Conservation (phyloP, 73 alveolate species). For the Effrenium voratum region DNA sequence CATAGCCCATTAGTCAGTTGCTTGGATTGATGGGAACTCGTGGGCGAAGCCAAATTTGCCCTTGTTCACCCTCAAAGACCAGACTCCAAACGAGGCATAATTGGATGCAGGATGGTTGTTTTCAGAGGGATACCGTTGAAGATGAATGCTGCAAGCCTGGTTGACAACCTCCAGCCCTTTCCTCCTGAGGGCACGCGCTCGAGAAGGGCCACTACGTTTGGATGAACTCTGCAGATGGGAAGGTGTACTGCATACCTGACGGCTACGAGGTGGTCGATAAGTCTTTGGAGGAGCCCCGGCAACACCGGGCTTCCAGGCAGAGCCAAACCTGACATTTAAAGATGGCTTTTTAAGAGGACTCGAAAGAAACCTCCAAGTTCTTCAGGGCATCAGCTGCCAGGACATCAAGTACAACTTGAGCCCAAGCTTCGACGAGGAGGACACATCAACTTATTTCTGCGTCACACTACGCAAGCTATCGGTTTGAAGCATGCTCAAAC, state of each 20-base stretch:
- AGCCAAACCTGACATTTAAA: background rate
- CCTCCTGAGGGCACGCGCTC: conserved; percentile 97
- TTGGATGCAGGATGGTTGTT: too few species aligned
- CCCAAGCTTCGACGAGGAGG: conserved; percentile 97
- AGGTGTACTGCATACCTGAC: conserved; percentile 98
- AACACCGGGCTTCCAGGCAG: background rate
- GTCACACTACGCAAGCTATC: too few species aligned
- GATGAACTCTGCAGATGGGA: conserved; percentile 96
- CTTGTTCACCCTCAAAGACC: too few species aligned
- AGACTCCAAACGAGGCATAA: too few species aligned
- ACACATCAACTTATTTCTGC: background rate
- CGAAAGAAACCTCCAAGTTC: background rate
- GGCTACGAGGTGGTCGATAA: conserved; percentile 98
- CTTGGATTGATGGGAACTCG: too few species aligned
- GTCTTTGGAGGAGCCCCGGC: conserved; percentile 95
- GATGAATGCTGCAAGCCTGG: too few species aligned
- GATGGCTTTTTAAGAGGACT: too few species aligned
- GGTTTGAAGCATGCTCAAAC: background rate
- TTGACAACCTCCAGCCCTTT: too few species aligned
- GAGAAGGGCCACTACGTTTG: conserved; percentile 98
- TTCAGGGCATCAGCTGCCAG: background rate
- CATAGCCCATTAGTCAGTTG: too few species aligned
- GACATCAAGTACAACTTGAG: conserved; percentile 96
- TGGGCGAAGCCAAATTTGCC: too few species aligned
- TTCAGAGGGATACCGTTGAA: too few species aligned